phyloP scores from a whole-genome alignment of 495 filamentous ascomycete genomes.

The Parathielavia appendiculata region DNA sequence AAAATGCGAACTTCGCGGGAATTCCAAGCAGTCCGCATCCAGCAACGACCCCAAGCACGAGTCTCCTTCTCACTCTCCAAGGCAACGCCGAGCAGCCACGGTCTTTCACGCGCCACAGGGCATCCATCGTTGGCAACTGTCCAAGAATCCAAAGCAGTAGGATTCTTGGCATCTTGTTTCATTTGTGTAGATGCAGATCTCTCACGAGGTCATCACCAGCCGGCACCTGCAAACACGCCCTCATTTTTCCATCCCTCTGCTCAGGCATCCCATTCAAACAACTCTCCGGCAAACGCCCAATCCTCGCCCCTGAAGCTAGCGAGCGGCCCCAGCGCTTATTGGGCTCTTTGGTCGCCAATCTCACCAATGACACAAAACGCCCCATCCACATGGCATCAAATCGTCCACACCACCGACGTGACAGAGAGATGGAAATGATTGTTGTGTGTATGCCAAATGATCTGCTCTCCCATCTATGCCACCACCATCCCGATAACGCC shows the following conservation, averaged over 20 bases:
- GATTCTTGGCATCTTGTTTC: background rate
- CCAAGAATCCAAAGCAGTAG: background rate
- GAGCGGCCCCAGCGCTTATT: background rate
- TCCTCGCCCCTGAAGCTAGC: background rate
- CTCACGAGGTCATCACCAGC: slow-evolving; percentile 8
- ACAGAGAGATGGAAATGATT: background rate
- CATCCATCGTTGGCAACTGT: background rate
- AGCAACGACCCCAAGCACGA: background rate
- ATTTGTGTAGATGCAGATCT: slow-evolving; percentile 3
- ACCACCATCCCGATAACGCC: slow-evolving; percentile 20
- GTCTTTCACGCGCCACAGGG: background rate
- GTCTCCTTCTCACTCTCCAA: background rate
- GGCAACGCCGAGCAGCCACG: slow-evolving; percentile 6
- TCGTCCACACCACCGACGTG: background rate
- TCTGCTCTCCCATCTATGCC: slow-evolving; percentile 28
- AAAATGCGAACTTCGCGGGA: background rate
- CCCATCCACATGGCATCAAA: background rate
- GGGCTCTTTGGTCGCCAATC: background rate
- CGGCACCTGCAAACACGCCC: slow-evolving; percentile 1
- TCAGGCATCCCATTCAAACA: background rate
- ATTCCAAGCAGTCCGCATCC: slow-evolving; percentile 1
- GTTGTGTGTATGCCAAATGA: slow-evolving; percentile 21
- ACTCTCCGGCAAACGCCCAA: background rate
- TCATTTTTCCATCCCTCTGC: background rate
- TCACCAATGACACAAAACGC: background rate